Percentiles rank a stretch among this genome's conserved stretches.
Conservation (phyloP, 2,329 filamentous ascomycete species). For the Exophiala phaeomuriformis region DNA sequence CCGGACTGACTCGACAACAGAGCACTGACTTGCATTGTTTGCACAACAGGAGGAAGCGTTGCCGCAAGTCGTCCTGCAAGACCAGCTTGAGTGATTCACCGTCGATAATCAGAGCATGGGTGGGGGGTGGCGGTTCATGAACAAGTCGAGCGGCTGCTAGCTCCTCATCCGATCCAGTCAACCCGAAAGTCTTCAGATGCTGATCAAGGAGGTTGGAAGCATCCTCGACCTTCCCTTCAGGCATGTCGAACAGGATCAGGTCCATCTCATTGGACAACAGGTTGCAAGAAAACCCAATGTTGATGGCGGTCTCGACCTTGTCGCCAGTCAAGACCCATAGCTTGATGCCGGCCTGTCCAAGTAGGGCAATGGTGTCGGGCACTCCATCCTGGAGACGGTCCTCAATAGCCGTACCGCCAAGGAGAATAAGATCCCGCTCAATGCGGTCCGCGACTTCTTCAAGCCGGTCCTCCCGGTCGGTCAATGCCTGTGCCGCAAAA, state of each 20-base stretch:
- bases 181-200: conserved; percentile 62
- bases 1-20: conserved; percentile 93
- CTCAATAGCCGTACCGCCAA: conserved; percentile 95
- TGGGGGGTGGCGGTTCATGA: conserved; percentile 77
- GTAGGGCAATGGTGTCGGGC: conserved; percentile 84
- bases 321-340: conserved; percentile 97
- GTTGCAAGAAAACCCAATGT: conserved; percentile 98
- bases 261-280: conserved; percentile 97
- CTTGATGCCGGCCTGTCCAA: conserved; percentile 92
- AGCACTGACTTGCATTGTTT: conserved; percentile 95
- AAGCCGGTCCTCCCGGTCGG: conserved; percentile 84
- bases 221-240: conserved; percentile 59
- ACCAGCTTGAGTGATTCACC: conserved; percentile 88
- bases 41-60: conserved; percentile 90
- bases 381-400: conserved; percentile 95
- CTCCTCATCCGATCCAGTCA: conserved; percentile 81
- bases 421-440: conserved; percentile 76
- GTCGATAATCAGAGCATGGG: conserved; percentile 89
- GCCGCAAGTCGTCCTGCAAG: conserved; percentile 70
- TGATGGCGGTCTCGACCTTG: conserved; percentile 98
- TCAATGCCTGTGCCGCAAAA: conserved; percentile 71
- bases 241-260: conserved; percentile 77
- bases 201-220: conserved; percentile 68
- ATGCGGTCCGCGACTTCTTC: conserved; percentile 85
- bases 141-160: conserved; percentile 69